Base-by-base conservation (phyloP, 345 rosid genomes). In the Populus nigra region DNA sequence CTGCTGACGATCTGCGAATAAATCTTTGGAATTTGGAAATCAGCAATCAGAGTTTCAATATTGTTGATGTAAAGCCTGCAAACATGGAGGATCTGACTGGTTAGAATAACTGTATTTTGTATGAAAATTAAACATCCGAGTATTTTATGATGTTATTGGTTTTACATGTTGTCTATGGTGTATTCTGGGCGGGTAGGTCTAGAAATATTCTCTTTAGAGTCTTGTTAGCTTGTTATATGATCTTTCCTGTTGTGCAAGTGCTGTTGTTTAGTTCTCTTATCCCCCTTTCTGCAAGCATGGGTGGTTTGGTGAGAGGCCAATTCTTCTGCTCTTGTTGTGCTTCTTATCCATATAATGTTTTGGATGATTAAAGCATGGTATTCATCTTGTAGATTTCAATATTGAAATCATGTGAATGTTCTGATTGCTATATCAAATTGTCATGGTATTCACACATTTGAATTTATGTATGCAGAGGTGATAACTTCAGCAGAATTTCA, bases 401-500 rank as follows among this genome's bases (percentile, higher is more conserved):
- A 66, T 66, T 47, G 38, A 74, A 41, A 25, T 62, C n/a, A 18
- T n/a, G 43, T 4, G 3, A 27, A 31, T 22, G n/a, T 20, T 49
- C 22, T 23, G 15, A 25, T 74, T 65, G 17, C 8, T 27, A 13
- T 36, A 63, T 72, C 23, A 35, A 45, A 33, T 49, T n/a, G 18
- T 31, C 29, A 36, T 8, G 11, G 5, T 65, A 35, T 75, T 69
- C 53, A 43, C 33, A 43, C 47, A 23, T 39, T 35, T 67, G 69
- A 16, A 18, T 65, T 65, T 17, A 13, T 78, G 13, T 31, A 67
- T 73, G 89, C 96, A 95, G 99, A 95, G 94, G 99, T 95, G 82
- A 92, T 95, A 76, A 95, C 99, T 78, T 93, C 99, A 76, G 99
- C 99, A 20, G 98, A 93, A 80, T 95, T 95, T 79, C 99, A 95